Conservation (phyloP, 495 filamentous ascomycete genomes). For the Astrocystis sublimbata region DNA sequence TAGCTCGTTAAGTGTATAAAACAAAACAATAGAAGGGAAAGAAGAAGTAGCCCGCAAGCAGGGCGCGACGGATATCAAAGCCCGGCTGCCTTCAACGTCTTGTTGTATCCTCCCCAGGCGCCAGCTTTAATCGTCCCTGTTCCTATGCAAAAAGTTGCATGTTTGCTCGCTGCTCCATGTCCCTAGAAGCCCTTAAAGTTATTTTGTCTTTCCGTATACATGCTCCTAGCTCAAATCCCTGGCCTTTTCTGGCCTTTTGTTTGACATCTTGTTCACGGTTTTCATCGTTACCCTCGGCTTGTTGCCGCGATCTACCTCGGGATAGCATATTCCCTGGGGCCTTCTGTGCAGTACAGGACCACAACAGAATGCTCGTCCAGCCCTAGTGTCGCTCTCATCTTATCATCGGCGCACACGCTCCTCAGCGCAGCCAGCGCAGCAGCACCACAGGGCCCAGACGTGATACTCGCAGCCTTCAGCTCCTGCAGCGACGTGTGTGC, state of each 20-base stretch:
- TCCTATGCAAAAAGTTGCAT: neutral
- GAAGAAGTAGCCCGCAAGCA: conserved; percentile 1
- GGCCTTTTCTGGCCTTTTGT: too few relatives aligned
- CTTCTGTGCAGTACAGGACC: conserved; percentile 43
- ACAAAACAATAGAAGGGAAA: conserved; percentile 2
- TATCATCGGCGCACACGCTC: conserved; percentile 37
- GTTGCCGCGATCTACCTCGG: conserved; percentile 16
- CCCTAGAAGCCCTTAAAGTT: neutral
- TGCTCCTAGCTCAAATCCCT: neutral
- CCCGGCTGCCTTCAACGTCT: conserved; percentile 7
- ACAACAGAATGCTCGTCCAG: conserved; percentile 51
- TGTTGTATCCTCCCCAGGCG: conserved; percentile 18
- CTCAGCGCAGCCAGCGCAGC: conserved; percentile 60
- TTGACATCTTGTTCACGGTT: too few relatives aligned
- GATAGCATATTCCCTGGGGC: conserved; percentile 25
- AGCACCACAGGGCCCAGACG: conserved; percentile 63
- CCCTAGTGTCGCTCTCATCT: conserved; percentile 24
- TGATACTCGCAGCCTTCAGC: conserved; percentile 45
- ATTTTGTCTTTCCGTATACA: conserved; percentile 1
- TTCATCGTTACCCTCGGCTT: neutral
- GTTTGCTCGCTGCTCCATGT: neutral
- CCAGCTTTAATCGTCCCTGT: conserved; percentile 12
- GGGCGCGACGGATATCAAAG: neutral
- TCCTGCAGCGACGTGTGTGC: conserved; percentile 53
- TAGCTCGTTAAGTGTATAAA: conserved; percentile 8